These are phyloP conservation scores for Medicago truncatula DNA, from an alignment of 306 rosid species.

Conservation along the genomic window MtrunA17r5.0-ANR NC_053045.1:60659001-60659500, in stretches of 20 bases:
- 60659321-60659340: background rate
- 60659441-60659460: too few species aligned
- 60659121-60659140: slow-evolving; percentile 80
- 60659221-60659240: background rate
- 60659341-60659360: slow-evolving; percentile 3
- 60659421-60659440: background rate
- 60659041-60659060: slow-evolving; percentile 67
- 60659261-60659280: background rate
- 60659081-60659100: slow-evolving; percentile 69
- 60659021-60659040: slow-evolving; percentile 55
- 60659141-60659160: slow-evolving; percentile 52
- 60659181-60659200: slow-evolving; percentile 2
- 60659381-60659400: background rate
- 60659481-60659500: too few species aligned
- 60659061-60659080: slow-evolving; percentile 66
- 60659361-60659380: background rate
- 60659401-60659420: background rate
- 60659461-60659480: too few species aligned
- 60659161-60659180: slow-evolving; percentile 51
- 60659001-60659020: slow-evolving; percentile 50
- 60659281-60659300: background rate
- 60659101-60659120: slow-evolving; percentile 64
- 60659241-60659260: too few species aligned
- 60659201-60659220: background rate
- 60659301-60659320: background rate